A percentile compares a stretch with the other conserved stretches of the same genome.
Evolutionary conservation across 2,329 filamentous ascomycete genomes (phyloP).

Genomic region (Xylaria sp.): DNA sequence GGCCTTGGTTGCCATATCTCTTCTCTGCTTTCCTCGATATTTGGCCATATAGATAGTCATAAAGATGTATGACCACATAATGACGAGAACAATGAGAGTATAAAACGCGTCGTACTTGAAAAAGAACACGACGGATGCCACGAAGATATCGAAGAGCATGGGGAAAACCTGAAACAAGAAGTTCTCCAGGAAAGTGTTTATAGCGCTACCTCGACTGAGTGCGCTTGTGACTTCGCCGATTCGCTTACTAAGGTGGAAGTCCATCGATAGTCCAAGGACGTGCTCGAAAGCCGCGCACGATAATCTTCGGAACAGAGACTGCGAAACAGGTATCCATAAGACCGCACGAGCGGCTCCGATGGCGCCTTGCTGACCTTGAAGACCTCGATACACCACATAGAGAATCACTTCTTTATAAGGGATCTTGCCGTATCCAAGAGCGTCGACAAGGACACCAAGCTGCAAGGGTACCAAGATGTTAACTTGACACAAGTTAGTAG

Average conservation of each 20-base stretch:
- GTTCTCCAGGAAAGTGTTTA: constrained; percentile 61
- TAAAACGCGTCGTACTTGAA: constrained; percentile 59
- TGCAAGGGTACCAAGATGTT: constrained; percentile 57
- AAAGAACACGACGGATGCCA: constrained; percentile 60
- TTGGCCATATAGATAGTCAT: constrained; percentile 62
- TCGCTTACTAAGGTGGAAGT: constrained; percentile 62
- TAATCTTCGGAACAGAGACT: constrained; percentile 56
- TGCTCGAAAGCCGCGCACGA: constrained; percentile 59
- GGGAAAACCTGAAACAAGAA: constrained; percentile 62
- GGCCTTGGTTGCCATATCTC: constrained; percentile 56
- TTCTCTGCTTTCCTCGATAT: constrained; percentile 55
- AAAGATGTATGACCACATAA: constrained; percentile 62
- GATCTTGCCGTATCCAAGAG: constrained; percentile 54
- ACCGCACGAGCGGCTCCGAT: constrained; percentile 56
- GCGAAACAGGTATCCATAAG: constrained; percentile 60
- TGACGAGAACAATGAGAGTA: constrained; percentile 59
- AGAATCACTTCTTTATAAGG: constrained; percentile 56
- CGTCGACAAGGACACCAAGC: constrained; percentile 55
- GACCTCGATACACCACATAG: constrained; percentile 56
- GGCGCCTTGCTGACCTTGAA: constrained; percentile 59
- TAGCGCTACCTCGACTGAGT: constrained; percentile 57
- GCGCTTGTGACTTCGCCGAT: constrained; percentile 63
- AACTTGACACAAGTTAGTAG: constrained; percentile 42
- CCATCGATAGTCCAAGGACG: constrained; percentile 58
- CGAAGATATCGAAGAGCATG: constrained; percentile 60